Evolutionary conservation across 2,329 filamentous ascomycete genomes (phyloP).

Genomic region (Cladosporium sphaerospermum): DNA sequence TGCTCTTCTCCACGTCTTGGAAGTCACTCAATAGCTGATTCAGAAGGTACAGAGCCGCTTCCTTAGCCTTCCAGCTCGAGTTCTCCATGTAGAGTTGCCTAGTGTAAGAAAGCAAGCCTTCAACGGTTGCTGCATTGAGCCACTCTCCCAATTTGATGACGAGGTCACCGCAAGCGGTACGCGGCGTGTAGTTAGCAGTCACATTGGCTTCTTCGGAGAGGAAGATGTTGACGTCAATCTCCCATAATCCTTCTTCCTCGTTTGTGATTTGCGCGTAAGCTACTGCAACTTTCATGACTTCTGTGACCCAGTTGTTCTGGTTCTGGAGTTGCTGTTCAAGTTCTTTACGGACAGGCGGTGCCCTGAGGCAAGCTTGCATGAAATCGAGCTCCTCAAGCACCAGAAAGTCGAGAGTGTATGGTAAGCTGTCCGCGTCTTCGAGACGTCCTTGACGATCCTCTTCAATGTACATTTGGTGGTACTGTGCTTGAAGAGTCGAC

Average conservation of each 20-base stretch:
- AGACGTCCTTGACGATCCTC: slow-evolving; percentile 80
- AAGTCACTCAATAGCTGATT: slow-evolving; percentile 81
- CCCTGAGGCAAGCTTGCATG: slow-evolving; percentile 82
- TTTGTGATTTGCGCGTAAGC: slow-evolving; percentile 83
- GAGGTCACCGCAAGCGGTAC: slow-evolving; percentile 86
- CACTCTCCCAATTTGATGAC: slow-evolving; percentile 90
- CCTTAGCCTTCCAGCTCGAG: slow-evolving; percentile 60
- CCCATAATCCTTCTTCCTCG: slow-evolving; percentile 93
- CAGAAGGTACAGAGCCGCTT: slow-evolving; percentile 77
- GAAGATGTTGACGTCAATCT: slow-evolving; percentile 92
- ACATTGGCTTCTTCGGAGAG: slow-evolving; percentile 91
- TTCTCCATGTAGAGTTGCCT: slow-evolving; percentile 61
- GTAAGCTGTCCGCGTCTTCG: slow-evolving; percentile 84
- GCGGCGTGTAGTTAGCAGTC: slow-evolving; percentile 90
- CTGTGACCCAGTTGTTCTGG: slow-evolving; percentile 68
- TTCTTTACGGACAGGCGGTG: slow-evolving; percentile 80
- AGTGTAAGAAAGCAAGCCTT: slow-evolving; percentile 72
- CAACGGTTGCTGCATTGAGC: slow-evolving; percentile 68
- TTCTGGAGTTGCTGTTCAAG: slow-evolving; percentile 69
- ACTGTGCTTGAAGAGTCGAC: slow-evolving; percentile 61
- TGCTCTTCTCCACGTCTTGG: slow-evolving; percentile 64
- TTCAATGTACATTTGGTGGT: slow-evolving; percentile 78
- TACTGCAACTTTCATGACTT: slow-evolving; percentile 79
- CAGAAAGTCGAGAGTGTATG: slow-evolving; percentile 89
- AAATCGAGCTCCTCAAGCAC: slow-evolving; percentile 93